Percentiles rank a stretch among this genome's conserved stretches.
phyloP scores from a whole-genome alignment of 768 basidiomycete genomes.

The Plicaturopsis crispa region DNA sequence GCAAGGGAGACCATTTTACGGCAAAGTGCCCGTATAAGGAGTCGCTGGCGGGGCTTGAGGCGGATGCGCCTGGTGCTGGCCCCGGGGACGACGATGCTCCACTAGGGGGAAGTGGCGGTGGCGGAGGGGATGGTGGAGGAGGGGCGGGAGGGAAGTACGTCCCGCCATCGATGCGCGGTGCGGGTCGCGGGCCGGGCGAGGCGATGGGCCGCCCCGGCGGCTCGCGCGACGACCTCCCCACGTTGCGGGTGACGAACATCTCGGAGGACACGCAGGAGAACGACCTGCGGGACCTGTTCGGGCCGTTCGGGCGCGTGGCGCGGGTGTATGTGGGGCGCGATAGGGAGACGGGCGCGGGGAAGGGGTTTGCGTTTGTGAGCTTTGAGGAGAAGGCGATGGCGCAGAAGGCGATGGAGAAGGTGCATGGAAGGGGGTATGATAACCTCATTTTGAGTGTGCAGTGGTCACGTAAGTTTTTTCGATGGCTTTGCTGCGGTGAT shows the following conservation, averaged over 20 bases:
- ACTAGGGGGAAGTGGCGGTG: background rate
- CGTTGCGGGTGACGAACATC: constrained; percentile 94
- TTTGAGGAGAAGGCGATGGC: constrained; percentile 80
- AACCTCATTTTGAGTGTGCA: constrained; percentile 73
- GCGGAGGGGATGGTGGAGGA: constrained; percentile 5
- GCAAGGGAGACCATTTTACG: constrained; percentile 97
- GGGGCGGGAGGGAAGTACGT: constrained; percentile 78
- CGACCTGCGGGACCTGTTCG: constrained; percentile 90
- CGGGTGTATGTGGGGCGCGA: constrained; percentile 94
- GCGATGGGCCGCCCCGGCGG: constrained; percentile 57
- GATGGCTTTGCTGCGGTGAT: too few relatives aligned
- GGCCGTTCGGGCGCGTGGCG: constrained; percentile 75
- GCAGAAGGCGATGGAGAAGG: constrained; percentile 86
- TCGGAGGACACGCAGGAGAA: constrained; percentile 92
- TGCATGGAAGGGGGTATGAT: constrained; percentile 88
- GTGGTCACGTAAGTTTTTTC: constrained; percentile 49
- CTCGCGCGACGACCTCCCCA: constrained; percentile 86
- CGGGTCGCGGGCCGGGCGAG: constrained; percentile 65
- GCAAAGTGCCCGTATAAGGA: constrained; percentile 99
- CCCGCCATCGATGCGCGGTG: constrained; percentile 84
- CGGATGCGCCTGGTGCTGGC: constrained; percentile 34
- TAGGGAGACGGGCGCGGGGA: constrained; percentile 88
- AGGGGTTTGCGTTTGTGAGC: constrained; percentile 96
- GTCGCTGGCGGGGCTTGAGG: constrained; percentile 72
- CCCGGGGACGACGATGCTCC: constrained; percentile 28